Evolutionary conservation across 805 yeast species (phyloP), one percentile per base, ranked within the genome.

Genomic region (Kurtzmaniella cleridarum): DNA sequence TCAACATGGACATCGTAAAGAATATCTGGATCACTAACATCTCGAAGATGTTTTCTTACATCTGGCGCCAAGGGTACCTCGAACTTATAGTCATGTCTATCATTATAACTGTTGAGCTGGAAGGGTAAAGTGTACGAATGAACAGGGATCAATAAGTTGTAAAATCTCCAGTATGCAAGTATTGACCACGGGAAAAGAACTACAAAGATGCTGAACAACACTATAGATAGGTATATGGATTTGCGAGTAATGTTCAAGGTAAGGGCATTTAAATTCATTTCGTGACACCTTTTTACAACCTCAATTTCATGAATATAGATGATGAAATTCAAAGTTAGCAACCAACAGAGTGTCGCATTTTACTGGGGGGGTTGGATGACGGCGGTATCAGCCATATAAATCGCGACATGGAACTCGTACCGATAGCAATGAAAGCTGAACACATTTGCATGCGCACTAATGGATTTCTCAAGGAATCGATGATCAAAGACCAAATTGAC

Each of bases 171-270:
- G 48, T 67, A 68, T 5, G 71, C 51, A 27, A 66, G 17, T 2
- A 61, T 34, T 5, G 72, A 59, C 9, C 65, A 41, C 3, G 73
- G 72, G 12, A 64, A 44, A 3, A 67, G 53, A 8, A 66, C 48
- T 2, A 47, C 41, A 20, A 58, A 36, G n/a, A 59, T 35, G n/a
- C 63, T 45, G 20, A 52, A 37, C 8, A 46, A 33, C 8, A 53
- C 35, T 23, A 26, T 26, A 5, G 16, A n/a, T 4, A 36, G 15
- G 23, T 36, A 36, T 14, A 36, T 15, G 17, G 23, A 30, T 12
- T 27, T 24, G 14, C 39, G 39, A 10, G 39, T 17, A 8, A 23
- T 23, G 27, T 17, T 7, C 8, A 36, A 23, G 9, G 39, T 27
- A 4, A 30, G 8, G n/a, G 17, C 13, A 12, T 18, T 9, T 15